phyloP scores from a whole-genome alignment of 768 basidiomycete species.

The Postia placenta region DNA sequence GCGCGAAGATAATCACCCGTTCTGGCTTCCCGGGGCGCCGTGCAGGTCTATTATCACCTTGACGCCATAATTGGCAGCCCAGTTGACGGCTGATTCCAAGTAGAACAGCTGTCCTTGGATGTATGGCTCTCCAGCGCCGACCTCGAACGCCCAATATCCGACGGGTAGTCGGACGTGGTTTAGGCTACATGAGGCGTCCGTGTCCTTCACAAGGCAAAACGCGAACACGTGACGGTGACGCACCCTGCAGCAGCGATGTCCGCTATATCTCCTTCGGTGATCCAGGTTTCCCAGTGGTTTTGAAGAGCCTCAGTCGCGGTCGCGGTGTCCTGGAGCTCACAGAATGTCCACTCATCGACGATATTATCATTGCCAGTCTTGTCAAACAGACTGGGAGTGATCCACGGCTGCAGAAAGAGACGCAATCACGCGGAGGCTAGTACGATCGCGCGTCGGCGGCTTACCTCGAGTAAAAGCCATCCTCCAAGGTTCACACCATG shows the following conservation, averaged over 20 bases:
- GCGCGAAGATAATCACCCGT: slow-evolving; percentile 43
- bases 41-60: slow-evolving; percentile 74
- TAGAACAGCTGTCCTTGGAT: slow-evolving; percentile 73
- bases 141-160: slow-evolving; percentile 88
- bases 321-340: slow-evolving; percentile 47
- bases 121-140: slow-evolving; percentile 71
- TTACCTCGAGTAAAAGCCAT: slow-evolving; percentile 50
- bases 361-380: slow-evolving; percentile 50
- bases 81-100: slow-evolving; percentile 56
- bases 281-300: slow-evolving; percentile 69
- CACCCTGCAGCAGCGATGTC: slow-evolving; percentile 74
- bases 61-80: slow-evolving; percentile 65
- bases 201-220: slow-evolving; percentile 1
- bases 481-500: slow-evolving; percentile 82
- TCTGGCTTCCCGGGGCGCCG: slow-evolving; percentile 80
- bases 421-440: neutral
- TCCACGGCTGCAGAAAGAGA: slow-evolving; percentile 50
- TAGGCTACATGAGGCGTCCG: slow-evolving; percentile 33
- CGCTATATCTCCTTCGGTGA: slow-evolving; percentile 75
- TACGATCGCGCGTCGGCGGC: slow-evolving; percentile 9
- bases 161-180: slow-evolving; percentile 84
- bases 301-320: slow-evolving; percentile 47
- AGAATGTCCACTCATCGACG: slow-evolving; percentile 78
- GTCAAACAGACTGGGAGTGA: slow-evolving; percentile 72
- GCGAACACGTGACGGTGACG: slow-evolving; percentile 19